A percentile compares a stretch with the other conserved stretches of the same genome.
These are phyloP conservation scores for Craspedostauros australis DNA, from an alignment of 108 stramenopile species.

Conservation along the genomic window DNA sequence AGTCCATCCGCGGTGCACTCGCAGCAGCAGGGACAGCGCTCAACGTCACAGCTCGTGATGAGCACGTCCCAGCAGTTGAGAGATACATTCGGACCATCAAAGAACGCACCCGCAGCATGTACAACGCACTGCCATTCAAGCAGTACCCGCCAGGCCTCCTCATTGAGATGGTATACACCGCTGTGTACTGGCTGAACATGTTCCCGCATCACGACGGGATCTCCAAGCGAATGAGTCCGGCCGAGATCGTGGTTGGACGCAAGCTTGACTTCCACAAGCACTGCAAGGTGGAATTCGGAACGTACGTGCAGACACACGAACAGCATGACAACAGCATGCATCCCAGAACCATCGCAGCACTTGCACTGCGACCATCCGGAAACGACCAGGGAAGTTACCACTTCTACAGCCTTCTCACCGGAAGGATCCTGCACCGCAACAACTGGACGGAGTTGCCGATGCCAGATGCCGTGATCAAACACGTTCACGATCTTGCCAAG, in stretches of 20 bases:
- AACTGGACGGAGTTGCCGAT: slow-evolving; percentile 18
- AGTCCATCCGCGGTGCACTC: background rate
- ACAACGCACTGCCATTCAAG: slow-evolving; percentile 25
- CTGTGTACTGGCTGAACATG: slow-evolving; percentile 19
- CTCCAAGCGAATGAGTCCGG: slow-evolving; percentile 26
- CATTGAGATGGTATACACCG: slow-evolving; percentile 6
- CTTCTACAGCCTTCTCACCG: slow-evolving; percentile 20
- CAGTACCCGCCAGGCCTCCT: slow-evolving; percentile 17
- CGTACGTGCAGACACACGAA: slow-evolving; percentile 34
- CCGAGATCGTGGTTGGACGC: slow-evolving; percentile 11
- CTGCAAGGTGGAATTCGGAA: slow-evolving; percentile 21
- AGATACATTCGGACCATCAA: slow-evolving; percentile 30
- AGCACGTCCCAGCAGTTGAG: slow-evolving; percentile 35
- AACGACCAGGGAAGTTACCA: slow-evolving; percentile 29
- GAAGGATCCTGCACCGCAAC: slow-evolving; percentile 9
- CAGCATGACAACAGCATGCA: slow-evolving; percentile 25
- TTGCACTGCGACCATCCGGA: slow-evolving; percentile 16
- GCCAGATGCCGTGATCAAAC: slow-evolving; percentile 15
- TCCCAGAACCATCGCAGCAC: slow-evolving; percentile 21
- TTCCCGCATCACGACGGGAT: slow-evolving; percentile 27
- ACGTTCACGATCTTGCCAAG: slow-evolving; percentile 13
- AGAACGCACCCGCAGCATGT: slow-evolving; percentile 21
- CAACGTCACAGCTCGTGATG: slow-evolving; percentile 4
- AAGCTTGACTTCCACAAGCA: slow-evolving; percentile 18
- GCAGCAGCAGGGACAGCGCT: background rate